A percentile compares a stretch with the other conserved stretches of the same genome.
These are phyloP conservation scores for Wickerhamomyces silvicola DNA, from an alignment of 805 yeast genomes.

Conservation along the genomic window DNA sequence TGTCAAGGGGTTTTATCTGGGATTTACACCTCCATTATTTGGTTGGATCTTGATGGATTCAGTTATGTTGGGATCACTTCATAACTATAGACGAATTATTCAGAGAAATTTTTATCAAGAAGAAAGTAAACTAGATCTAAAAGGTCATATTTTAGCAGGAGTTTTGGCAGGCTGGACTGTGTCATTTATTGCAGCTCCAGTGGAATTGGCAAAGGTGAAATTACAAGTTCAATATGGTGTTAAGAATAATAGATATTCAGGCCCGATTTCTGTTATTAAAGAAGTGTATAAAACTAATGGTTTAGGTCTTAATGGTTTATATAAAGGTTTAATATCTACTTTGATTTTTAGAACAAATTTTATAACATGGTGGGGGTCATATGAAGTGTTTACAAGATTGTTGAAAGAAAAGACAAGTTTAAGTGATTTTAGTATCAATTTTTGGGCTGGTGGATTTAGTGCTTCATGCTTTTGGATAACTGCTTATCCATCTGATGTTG, in stretches of 20 bases:
- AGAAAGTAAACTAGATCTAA: constrained; percentile 58
- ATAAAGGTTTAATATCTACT: constrained; percentile 79
- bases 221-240: constrained; percentile 88
- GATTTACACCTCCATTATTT: constrained; percentile 86
- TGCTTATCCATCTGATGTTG: constrained; percentile 86
- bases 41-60: constrained; percentile 96
- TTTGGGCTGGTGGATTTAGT: constrained; percentile 88
- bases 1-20: constrained; percentile 71
- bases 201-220: constrained; percentile 83
- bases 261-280: constrained; percentile 72
- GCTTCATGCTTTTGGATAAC: constrained; percentile 86
- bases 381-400: constrained; percentile 68
- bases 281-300: constrained; percentile 47
- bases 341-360: constrained; percentile 84
- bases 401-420: constrained; percentile 58
- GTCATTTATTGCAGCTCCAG: constrained; percentile 92
- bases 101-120: constrained; percentile 57
- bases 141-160: constrained; percentile 78
- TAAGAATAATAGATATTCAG: constrained; percentile 54
- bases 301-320: constrained; percentile 62
- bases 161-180: constrained; percentile 80
- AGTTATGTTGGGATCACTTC: constrained; percentile 82
- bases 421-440: constrained; percentile 67
- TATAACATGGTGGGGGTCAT: constrained; percentile 92
- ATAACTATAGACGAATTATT: constrained; percentile 63